A percentile compares a stretch with the other conserved stretches of the same genome.
These are phyloP conservation scores for Termitomyces bulborhizus DNA, from an alignment of 768 basidiomycete genomes.

Conservation along the genomic window DNA sequence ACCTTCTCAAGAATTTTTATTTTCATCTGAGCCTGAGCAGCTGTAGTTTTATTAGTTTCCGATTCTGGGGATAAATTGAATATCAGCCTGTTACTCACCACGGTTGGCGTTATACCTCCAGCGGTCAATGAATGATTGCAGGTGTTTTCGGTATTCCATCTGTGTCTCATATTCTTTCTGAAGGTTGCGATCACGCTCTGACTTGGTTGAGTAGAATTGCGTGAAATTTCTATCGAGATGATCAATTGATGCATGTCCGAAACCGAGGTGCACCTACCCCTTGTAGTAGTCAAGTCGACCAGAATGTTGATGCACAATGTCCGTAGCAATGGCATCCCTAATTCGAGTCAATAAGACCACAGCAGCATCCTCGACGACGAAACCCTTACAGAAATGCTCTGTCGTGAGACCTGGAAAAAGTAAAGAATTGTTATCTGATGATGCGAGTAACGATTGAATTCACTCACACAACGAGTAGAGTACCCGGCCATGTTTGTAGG, in stretches of 20 bases:
- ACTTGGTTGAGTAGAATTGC: constrained; percentile 98
- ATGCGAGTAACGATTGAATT: neutral
- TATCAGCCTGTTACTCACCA: constrained; percentile 32
- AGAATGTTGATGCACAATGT: constrained; percentile 96
- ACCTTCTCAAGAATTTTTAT: constrained; percentile 78
- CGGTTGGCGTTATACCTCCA: constrained; percentile 98
- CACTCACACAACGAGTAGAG: constrained; percentile 79
- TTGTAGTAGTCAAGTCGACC: constrained; percentile 95
- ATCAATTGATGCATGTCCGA: neutral
- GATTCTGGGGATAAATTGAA: neutral
- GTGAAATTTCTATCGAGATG: constrained; percentile 72
- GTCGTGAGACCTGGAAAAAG: constrained; percentile 76
- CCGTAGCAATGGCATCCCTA: constrained; percentile 93
- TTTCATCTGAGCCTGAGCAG: constrained; percentile 80
- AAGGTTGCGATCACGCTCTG: constrained; percentile 86
- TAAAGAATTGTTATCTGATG: constrained; percentile 2
- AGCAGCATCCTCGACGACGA: neutral
- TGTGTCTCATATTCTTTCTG: constrained; percentile 95
- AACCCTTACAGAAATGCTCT: constrained; percentile 80
- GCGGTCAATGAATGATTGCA: constrained; percentile 96
- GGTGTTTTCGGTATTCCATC: constrained; percentile 89
- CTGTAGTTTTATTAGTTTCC: constrained; percentile 28
- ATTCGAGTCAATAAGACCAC: neutral
- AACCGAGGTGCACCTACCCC: constrained; percentile 45
- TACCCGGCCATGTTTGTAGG: constrained; percentile 90